A percentile compares a stretch with the other conserved stretches of the same genome.
phyloP scores from a whole-genome alignment of 495 filamentous ascomycete genomes.

The Pyronema domesticum region DNA sequence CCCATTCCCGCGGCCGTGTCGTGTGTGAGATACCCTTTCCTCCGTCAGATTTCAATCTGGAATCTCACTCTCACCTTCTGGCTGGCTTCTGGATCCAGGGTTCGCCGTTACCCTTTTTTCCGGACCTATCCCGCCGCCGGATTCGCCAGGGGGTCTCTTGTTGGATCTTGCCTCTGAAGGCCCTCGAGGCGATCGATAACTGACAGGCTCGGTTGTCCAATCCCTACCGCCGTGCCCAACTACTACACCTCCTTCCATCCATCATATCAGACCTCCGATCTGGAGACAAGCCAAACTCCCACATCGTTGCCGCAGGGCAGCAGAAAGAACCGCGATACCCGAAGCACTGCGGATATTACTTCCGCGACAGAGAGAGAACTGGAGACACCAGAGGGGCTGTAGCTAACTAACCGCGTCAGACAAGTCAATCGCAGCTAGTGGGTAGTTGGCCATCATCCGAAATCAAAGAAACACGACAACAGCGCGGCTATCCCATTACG shows the following conservation, averaged over 20 bases:
- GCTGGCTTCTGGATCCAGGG: too few species aligned
- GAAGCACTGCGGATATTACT: neutral
- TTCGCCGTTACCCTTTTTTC: neutral
- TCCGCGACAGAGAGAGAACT: neutral
- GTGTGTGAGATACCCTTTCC: neutral
- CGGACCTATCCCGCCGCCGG: neutral
- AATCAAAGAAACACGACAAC: neutral
- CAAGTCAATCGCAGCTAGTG: neutral
- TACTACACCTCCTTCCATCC: neutral
- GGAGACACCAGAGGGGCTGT: neutral
- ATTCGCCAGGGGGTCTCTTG: neutral
- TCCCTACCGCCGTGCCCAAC: neutral
- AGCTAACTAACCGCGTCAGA: neutral
- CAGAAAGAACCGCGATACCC: neutral
- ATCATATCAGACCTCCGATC: conserved; percentile 1
- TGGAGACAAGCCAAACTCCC: neutral
- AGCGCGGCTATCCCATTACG: neutral
- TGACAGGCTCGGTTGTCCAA: neutral
- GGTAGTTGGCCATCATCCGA: neutral
- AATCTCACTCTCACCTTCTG: neutral
- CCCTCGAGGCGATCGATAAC: neutral
- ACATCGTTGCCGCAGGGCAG: neutral
- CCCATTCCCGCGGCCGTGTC: neutral
- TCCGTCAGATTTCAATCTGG: neutral
- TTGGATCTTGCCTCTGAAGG: neutral